Conservation (phyloP, 768 basidiomycete species). For the Leucocoprinus leucothites region DNA sequence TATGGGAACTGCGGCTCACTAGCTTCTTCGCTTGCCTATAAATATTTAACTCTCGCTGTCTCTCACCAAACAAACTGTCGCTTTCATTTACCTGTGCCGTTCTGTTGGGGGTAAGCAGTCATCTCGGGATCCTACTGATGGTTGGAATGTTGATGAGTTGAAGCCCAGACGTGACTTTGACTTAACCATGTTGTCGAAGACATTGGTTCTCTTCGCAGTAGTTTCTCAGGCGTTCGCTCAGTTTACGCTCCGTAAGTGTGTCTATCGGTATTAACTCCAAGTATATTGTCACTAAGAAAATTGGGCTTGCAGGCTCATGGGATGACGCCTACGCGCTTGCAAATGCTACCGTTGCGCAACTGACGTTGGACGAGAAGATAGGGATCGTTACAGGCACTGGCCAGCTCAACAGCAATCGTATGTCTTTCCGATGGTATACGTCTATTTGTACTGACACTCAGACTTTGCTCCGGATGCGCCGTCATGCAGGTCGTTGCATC, state of each 20-base stretch:
- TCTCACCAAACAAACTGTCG: too few species aligned
- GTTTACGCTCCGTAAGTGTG: constrained; percentile 4
- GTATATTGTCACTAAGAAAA: background rate
- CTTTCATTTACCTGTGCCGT: too few species aligned
- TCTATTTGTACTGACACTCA: background rate
- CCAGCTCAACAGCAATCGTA: constrained; percentile 35
- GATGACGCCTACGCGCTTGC: constrained; percentile 39
- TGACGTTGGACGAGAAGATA: constrained; percentile 45
- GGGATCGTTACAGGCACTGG: constrained; percentile 45
- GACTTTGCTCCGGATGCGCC: background rate
- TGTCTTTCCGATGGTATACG: constrained; percentile 6
- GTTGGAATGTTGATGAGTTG: background rate
- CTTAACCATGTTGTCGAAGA: background rate
- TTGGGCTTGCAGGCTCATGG: constrained; percentile 38
- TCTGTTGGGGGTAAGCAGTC: too few species aligned
- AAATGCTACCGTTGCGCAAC: constrained; percentile 29
- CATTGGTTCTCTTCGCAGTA: background rate
- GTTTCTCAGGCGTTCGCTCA: background rate
- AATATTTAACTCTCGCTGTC: too few species aligned
- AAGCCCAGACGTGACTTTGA: background rate
- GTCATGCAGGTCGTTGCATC: constrained; percentile 38
- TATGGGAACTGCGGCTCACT: too few species aligned
- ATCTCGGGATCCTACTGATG: too few species aligned
- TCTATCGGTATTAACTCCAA: background rate
- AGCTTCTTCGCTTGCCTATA: too few species aligned